Evolutionary conservation across 257 asterid species (phyloP), one percentile per base, ranked within the genome.

Genomic region (Solanum pimpinellifolium): DNA sequence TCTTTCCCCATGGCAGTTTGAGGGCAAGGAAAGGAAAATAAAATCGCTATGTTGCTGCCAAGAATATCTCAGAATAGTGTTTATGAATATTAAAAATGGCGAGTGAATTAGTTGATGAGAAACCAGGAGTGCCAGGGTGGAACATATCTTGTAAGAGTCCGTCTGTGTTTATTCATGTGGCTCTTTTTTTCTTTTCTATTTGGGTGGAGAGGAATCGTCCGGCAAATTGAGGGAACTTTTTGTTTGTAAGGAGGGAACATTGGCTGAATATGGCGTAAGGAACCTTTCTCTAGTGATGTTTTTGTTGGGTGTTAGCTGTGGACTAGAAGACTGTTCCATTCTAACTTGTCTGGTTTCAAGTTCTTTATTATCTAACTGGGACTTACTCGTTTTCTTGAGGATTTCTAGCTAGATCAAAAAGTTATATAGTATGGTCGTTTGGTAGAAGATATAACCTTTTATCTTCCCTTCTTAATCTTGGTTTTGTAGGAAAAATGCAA

Each of bases 401-500:
- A 49, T 49, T 49, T 80, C 12, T 29, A 49, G 20, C 46, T 49
- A 2, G 11, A 49, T 81, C 12, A 47, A 80, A 42, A 46, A 29
- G 15, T 46, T 44, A 1, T 27, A 1, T 8, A 9, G 10, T 47
- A 27, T 27, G 9, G 66, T 46, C 0, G 42, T 27, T 47, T 47
- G 27, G 18, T 80, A 47, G 29, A 29, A 18, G 46, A 5, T 1
- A 29, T 49, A 49, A 49, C 69, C 46, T 81, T 44, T 80, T 46
- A 16, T 27, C 66, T 15, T 29, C 29, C 69, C 20, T 81, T 42
- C 20, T 68, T 74, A 11, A 33, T 44, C 69, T 62, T 76, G 29
- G 47, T 33, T 84, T 86, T 88, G 31, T 92, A 94, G 98, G 99
- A 66, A 96, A 93, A 86, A 84, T 94, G 89, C 98, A 96, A 84